Evolutionary conservation across 192 early-diverging fungal genomes (phyloP).

Genomic region (Linnemannia elongata): DNA sequence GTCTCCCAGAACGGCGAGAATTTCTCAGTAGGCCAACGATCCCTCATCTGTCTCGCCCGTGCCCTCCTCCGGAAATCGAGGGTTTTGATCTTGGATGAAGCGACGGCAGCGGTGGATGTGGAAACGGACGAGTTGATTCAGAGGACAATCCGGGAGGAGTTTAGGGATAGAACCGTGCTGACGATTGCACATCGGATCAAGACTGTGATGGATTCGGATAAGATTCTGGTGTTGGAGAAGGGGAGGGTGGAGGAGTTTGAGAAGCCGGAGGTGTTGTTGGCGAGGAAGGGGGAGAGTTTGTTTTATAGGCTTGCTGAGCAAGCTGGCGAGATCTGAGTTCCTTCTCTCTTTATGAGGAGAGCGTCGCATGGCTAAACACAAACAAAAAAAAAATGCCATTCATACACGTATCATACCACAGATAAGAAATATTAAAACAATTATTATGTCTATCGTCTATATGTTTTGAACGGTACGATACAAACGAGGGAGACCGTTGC

Average conservation of each 20-base stretch:
- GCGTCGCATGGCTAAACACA: too few species aligned
- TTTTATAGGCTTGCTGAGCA: constrained; percentile 54
- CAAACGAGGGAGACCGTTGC: too few species aligned
- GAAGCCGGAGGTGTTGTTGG: constrained; percentile 72
- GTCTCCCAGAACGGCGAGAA: constrained; percentile 84
- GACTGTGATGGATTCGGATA: constrained; percentile 79
- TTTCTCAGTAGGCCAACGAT: constrained; percentile 86
- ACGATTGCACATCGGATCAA: constrained; percentile 73
- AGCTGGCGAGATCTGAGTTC: constrained; percentile 18
- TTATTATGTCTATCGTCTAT: too few species aligned
- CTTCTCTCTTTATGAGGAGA: too few species aligned
- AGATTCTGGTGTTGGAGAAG: constrained; percentile 81
- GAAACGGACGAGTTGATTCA: constrained; percentile 59
- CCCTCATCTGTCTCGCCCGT: constrained; percentile 77
- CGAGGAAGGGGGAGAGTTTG: constrained; percentile 46
- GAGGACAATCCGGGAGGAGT: constrained; percentile 57
- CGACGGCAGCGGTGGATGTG: constrained; percentile 64
- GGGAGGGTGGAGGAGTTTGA: constrained; percentile 79
- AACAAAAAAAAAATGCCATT: too few species aligned
- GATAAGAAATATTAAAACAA: too few species aligned
- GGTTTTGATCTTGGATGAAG: constrained; percentile 41
- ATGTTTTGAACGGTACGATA: too few species aligned
- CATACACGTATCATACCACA: too few species aligned
- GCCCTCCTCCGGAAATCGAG: constrained; percentile 65
- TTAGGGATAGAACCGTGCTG: constrained; percentile 60